A percentile compares a stretch with the other conserved stretches of the same genome.
Conservation (phyloP, 768 basidiomycete genomes). For the Russula emetica region DNA sequence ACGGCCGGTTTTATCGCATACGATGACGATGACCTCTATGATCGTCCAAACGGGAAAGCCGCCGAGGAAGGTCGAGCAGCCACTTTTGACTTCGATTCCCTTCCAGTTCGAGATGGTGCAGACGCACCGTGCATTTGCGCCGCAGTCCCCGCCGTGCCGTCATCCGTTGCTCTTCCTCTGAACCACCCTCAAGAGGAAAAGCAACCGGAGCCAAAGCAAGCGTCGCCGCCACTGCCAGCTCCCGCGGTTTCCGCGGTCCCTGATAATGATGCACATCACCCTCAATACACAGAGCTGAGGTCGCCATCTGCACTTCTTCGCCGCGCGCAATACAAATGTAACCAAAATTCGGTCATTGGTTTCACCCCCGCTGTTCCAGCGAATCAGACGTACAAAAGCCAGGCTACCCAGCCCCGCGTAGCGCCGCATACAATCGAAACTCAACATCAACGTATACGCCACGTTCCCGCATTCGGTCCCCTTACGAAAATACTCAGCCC, state of each 20-base stretch:
- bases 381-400: slow-evolving; percentile 20
- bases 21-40: slow-evolving; percentile 30
- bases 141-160: slow-evolving; percentile 24
- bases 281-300: slow-evolving; percentile 6
- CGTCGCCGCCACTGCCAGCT: not conserved
- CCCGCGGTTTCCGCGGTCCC: not conserved
- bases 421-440: slow-evolving; percentile 25
- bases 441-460: slow-evolving; percentile 44
- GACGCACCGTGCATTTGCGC: slow-evolving; percentile 23
- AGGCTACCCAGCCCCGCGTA: not conserved
- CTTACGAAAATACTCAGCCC: slow-evolving; percentile 67
- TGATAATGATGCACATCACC: not conserved
- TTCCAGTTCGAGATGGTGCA: slow-evolving; percentile 32
- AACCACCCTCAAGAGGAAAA: slow-evolving; percentile 13
- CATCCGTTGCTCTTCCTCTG: slow-evolving; percentile 28
- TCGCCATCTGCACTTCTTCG: slow-evolving; percentile 18
- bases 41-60: slow-evolving; percentile 12
- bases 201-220: not conserved
- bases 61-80: slow-evolving; percentile 26
- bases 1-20: slow-evolving; percentile 37
- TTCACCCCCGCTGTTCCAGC: slow-evolving; percentile 11
- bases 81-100: slow-evolving; percentile 38
- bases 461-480: slow-evolving; percentile 71
- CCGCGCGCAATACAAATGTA: slow-evolving; percentile 24
- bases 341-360: slow-evolving; percentile 7